Evolutionary conservation across 73 alveolate species (phyloP).

Genomic region (Paramecium pentaurelia): DNA sequence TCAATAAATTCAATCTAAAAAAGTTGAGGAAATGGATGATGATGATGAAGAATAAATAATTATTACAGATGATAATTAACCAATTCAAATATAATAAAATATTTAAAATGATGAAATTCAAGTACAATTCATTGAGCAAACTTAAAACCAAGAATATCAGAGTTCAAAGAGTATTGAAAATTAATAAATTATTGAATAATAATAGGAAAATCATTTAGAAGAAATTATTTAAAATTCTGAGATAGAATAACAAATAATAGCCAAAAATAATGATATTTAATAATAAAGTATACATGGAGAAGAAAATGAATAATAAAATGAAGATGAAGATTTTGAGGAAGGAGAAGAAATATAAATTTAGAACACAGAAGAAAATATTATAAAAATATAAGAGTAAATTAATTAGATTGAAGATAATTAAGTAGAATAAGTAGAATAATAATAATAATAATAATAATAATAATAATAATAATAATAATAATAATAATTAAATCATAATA

Average conservation of each 20-base stretch:
- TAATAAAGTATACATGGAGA: neutral
- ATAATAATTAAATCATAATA: neutral
- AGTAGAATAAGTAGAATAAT: neutral
- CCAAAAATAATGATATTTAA: neutral
- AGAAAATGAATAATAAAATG: neutral
- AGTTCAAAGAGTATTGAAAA: neutral
- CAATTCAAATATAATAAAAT: neutral
- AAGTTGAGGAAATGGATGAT: neutral
- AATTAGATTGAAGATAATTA: neutral
- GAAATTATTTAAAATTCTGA: neutral
- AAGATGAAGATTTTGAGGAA: neutral
- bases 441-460: neutral
- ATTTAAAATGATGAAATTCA: neutral
- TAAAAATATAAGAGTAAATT: neutral
- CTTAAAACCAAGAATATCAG: neutral
- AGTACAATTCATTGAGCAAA: neutral
- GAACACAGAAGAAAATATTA: neutral
- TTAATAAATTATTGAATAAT: neutral
- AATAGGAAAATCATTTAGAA: neutral
- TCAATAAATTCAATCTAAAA: neutral
- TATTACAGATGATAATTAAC: neutral
- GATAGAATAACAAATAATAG: neutral
- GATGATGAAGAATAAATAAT: neutral
- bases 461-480: neutral
- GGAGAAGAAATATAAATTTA: conserved; percentile 15